phyloP scores from a whole-genome alignment of 306 rosid species.

The Cucumis sativus region DNA sequence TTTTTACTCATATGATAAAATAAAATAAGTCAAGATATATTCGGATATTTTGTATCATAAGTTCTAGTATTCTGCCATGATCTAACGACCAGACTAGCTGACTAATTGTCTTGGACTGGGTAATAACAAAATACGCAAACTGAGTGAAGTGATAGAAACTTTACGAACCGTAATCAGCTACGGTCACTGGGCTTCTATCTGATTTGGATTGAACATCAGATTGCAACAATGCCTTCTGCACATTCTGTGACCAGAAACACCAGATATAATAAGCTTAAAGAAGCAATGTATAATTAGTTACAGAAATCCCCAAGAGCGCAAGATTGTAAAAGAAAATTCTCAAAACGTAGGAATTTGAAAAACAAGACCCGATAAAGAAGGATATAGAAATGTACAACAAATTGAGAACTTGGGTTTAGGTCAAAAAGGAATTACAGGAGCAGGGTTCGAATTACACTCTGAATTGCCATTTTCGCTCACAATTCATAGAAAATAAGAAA shows the following conservation, averaged over 20 bases:
- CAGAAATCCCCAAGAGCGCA: neutral
- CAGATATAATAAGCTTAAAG: neutral
- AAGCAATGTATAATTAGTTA: neutral
- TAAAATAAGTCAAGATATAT: neutral
- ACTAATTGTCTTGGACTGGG: neutral
- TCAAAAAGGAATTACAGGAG: neutral
- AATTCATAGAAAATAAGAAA: neutral
- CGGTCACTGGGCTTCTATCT: conserved; percentile 90
- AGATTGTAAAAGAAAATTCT: neutral
- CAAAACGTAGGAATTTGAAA: neutral
- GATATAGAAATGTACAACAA: neutral
- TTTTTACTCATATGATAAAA: neutral
- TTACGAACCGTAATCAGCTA: conserved; percentile 77
- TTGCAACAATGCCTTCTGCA: conserved; percentile 68
- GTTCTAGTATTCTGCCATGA: neutral
- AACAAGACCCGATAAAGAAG: neutral
- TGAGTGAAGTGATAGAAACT: neutral
- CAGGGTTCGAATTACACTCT: neutral
- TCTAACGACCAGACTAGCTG: neutral
- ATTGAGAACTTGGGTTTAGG: neutral
- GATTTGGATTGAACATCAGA: conserved; percentile 89
- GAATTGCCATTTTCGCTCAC: neutral
- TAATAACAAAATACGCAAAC: conserved; percentile 1
- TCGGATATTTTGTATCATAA: neutral
- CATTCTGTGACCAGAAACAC: conserved; percentile 45